Percentiles rank a stretch among this genome's conserved stretches.
Evolutionary conservation across 2,329 filamentous ascomycete species (phyloP).

Genomic region (Alternaria sp.): DNA sequence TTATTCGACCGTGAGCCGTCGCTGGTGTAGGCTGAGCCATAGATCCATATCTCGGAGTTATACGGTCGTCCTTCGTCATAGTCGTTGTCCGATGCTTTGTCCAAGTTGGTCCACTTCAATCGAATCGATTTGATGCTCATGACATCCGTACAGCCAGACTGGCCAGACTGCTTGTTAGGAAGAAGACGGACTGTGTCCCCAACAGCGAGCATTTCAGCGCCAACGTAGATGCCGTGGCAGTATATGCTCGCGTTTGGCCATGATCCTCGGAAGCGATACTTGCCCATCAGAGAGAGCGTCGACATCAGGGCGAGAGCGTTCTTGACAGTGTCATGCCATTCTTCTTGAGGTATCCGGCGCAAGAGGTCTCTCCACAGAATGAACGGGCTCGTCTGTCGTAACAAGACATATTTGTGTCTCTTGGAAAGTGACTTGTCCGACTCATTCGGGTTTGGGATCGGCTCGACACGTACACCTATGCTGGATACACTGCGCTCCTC

Average conservation of each 20-base stretch:
- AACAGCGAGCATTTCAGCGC: slow-evolving; percentile 60
- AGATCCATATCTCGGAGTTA: slow-evolving; percentile 55
- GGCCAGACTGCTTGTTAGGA: slow-evolving; percentile 19
- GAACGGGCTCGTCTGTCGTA: slow-evolving; percentile 63
- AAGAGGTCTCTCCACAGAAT: slow-evolving; percentile 60
- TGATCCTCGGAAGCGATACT: slow-evolving; percentile 58
- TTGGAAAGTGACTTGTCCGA: slow-evolving; percentile 59
- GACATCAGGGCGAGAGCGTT: slow-evolving; percentile 61
- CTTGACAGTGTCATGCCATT: slow-evolving; percentile 61
- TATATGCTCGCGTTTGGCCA: slow-evolving; percentile 63
- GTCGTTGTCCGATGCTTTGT: slow-evolving; percentile 54
- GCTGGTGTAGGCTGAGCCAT: slow-evolving; percentile 57
- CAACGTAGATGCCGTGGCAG: slow-evolving; percentile 62
- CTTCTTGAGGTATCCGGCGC: slow-evolving; percentile 44
- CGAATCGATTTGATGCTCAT: slow-evolving; percentile 61
- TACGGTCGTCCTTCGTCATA: slow-evolving; percentile 56
- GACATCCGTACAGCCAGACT: slow-evolving; percentile 55
- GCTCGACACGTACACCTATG: slow-evolving; percentile 64
- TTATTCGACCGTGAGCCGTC: slow-evolving; percentile 43
- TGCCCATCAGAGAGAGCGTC: slow-evolving; percentile 60
- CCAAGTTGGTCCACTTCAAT: slow-evolving; percentile 57
- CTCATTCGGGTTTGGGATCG: slow-evolving; percentile 59
- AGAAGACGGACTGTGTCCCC: slow-evolving; percentile 62
- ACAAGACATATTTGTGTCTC: slow-evolving; percentile 61
- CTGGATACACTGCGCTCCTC: slow-evolving; percentile 52